phyloP scores from a whole-genome alignment of 106 monocot species.

The Dioscorea dumetorum region DNA sequence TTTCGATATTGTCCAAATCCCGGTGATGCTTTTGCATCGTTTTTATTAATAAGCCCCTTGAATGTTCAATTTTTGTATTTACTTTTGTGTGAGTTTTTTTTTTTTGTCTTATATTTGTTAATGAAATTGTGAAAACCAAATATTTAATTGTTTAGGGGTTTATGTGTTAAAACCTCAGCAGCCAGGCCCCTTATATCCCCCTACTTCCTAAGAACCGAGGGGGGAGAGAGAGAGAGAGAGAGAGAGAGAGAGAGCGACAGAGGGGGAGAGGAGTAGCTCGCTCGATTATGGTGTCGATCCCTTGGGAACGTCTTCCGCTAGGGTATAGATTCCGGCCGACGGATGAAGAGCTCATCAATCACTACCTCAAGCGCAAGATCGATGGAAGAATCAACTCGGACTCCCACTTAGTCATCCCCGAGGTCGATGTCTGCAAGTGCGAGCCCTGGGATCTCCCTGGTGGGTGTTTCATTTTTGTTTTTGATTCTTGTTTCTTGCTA shows the following conservation, averaged over 20 bases:
- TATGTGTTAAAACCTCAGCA: neutral
- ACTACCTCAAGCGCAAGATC: constrained; percentile 39
- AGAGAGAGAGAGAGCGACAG: neutral
- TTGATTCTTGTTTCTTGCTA: neutral
- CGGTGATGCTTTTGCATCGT: too few relatives aligned
- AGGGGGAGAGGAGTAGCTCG: too few relatives aligned
- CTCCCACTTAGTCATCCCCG: constrained; percentile 17
- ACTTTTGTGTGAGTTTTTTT: too few relatives aligned
- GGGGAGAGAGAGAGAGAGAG: too few relatives aligned
- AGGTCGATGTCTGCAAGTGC: constrained; percentile 37
- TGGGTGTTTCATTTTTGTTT: neutral
- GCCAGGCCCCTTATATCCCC: too few relatives aligned
- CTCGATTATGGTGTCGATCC: neutral
- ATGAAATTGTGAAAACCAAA: too few relatives aligned
- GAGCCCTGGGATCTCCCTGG: constrained; percentile 45
- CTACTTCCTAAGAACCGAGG: too few relatives aligned
- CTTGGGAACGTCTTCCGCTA: constrained; percentile 15
- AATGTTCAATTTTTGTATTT: too few relatives aligned
- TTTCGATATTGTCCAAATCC: too few relatives aligned
- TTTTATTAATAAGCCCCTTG: too few relatives aligned
- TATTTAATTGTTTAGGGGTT: too few relatives aligned
- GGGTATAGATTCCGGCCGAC: constrained; percentile 40
- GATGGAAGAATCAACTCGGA: constrained; percentile 10
- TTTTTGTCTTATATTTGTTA: too few relatives aligned
- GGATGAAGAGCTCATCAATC: constrained; percentile 32